Base-by-base conservation (phyloP, 495 filamentous ascomycete genomes). In the Podospora pseudoanserina region DNA sequence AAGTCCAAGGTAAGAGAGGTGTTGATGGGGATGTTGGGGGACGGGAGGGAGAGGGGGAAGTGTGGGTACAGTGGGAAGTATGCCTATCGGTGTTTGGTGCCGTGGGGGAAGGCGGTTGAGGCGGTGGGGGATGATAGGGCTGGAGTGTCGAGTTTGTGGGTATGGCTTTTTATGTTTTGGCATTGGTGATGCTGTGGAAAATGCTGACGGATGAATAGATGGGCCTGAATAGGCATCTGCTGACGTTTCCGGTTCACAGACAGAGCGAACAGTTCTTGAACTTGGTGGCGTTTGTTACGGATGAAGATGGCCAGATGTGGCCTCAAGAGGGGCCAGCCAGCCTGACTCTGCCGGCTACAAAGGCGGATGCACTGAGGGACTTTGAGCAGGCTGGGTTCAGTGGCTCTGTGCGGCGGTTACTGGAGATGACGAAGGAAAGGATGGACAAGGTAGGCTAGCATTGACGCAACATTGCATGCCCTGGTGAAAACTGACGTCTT, bases 211-310 rank as follows among this genome's bases (percentile, higher is more conserved):
- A 79, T 30, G 82, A 85, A 86, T 20, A 88, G 72, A 71, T 90
- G 64, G 89, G 89, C 0, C 78, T 85, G 7, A 83, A 86, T 53
- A 82, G 81, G 0, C 87, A 89, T 69, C 76, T 86, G 0, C 79
- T 91, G 16, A 90, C 88, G 0, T 91, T 87, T 72, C 89, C 89
- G 0, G 89, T 91, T 32, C 85, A 87, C 72, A 49, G 1, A 6
- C 59, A 39, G 3, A 49, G 53, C 23, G 89, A 86, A 5, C 78
- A 84, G 71, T 86, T 84, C 13, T 86, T 91, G 70, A 91, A 92
- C 69, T 39, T 74, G 20, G 70, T 72, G 0, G 67, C 66, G 7
- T 72, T 74, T 55, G 65, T 70, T 4, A 70, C 69, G 0, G 65
- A 68, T 57, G 30, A 27, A 15, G 83, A 23, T 23, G 23, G 87